Conservation (phyloP, 306 rosid species). For the Inga laurina region DNA sequence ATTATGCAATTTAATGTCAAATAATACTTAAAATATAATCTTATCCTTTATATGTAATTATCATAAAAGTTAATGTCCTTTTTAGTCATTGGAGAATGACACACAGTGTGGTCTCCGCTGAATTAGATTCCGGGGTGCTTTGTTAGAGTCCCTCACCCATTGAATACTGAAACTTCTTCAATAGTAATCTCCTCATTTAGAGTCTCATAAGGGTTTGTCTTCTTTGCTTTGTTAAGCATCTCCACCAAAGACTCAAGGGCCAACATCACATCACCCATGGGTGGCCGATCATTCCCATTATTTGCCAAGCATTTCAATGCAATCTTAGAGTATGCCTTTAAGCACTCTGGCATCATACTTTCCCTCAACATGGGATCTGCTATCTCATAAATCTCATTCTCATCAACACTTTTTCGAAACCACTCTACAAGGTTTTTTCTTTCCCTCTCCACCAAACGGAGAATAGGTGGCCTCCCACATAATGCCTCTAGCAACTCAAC, state of each 20-base stretch:
- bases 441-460: neutral
- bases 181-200: no score
- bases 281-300: conserved; percentile 40
- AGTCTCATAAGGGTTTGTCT: neutral
- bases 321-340: conserved; percentile 22
- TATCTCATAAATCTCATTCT: neutral
- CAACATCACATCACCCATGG: conserved; percentile 47
- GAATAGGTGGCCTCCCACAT: conserved; percentile 20
- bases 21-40: no score
- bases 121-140: no score
- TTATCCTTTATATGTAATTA: no score
- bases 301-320: conserved; percentile 38
- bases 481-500: conserved; percentile 37
- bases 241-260: conserved; percentile 9
- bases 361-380: conserved; percentile 27
- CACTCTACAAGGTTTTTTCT: conserved; percentile 29
- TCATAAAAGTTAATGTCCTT: no score
- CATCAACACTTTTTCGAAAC: neutral
- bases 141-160: no score
- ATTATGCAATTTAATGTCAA: no score
- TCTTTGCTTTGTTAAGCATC: neutral
- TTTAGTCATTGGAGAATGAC: no score
- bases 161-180: no score
- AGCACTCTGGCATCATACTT: conserved; percentile 14
- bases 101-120: no score